Percentiles rank a stretch among this genome's conserved stretches.
phyloP scores from a whole-genome alignment of 306 rosid species.

The Pyrus betulifolia region DNA sequence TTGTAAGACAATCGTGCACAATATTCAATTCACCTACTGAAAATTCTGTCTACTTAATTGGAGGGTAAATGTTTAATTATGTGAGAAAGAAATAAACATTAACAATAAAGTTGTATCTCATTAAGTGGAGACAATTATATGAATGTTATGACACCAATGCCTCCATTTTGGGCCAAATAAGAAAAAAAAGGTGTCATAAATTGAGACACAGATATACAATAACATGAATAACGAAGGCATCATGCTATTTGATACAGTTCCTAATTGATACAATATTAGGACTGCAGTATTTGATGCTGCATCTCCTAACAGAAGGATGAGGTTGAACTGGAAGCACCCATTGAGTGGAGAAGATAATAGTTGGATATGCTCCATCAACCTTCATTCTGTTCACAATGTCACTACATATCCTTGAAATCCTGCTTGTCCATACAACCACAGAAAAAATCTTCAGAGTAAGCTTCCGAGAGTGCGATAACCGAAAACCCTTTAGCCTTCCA shows the following conservation, averaged over 20 bases:
- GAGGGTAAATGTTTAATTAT: neutral
- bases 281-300: neutral
- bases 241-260: conserved; percentile 1
- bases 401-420: conserved; percentile 40
- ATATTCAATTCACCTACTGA: neutral
- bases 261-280: neutral
- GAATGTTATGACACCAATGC: rapidly evolving
- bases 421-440: conserved; percentile 23
- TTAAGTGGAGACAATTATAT: no score
- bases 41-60: neutral
- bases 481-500: conserved; percentile 44
- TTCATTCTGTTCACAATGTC: conserved; percentile 38
- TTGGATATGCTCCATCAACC: conserved; percentile 31
- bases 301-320: conserved; percentile 29
- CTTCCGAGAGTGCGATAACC: conserved; percentile 42
- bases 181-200: neutral
- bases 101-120: no score
- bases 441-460: conserved; percentile 37
- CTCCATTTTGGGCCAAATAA: no score
- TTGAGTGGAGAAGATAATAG: conserved; percentile 43
- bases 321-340: conserved; percentile 69
- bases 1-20: neutral
- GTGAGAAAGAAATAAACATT: neutral
- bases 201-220: neutral
- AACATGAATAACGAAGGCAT: neutral